Base-by-base conservation (phyloP, 345 rosid genomes). In the Gossypium raimondii region DNA sequence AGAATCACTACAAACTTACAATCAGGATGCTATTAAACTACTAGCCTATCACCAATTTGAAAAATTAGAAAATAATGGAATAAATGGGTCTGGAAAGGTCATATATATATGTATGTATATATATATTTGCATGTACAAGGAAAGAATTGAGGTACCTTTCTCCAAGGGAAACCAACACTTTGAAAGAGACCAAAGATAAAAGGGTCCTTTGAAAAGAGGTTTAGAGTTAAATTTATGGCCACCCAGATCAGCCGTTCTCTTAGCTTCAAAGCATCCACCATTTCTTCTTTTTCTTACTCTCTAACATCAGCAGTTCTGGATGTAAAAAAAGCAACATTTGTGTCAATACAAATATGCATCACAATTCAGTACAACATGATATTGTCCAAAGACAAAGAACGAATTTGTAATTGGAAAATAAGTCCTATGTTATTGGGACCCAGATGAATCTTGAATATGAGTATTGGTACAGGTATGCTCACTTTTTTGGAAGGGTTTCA, bases 231-330 rank as follows among this genome's bases (percentile, higher is more conserved):
- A 59, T 59, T 24, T 25, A 59, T 59, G 41, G 66, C 10, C 43
- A 6, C 52, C 71, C 22, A 20, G 18, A 17, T 59, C 0, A 9
- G 11, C 9, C 17, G 4, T 62, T 47, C 25, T 62, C 66, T 41
- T 75, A 82, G 75, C 72, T 76, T 74, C 79, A 71, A 72, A 76
- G 74, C 52, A 72, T 57, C 89, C 89, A 81, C 85, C 89, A 85
- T 76, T 70, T 78, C 86, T 84, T 84, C 86, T 81, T 85, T 78
- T 73, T 83, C 77, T 69, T 87, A 3, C 34, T 16, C 69, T 85
- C 86, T 45, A 11, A n/a, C 12, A 16, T 14, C 0, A 79, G 84
- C 59, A 81, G 11, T 59, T 89, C 91, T 89, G 80, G 9, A 61
- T 25, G 4, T 48, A 41, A 2, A 65, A 70, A 18, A 44, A 38